Conservation (phyloP, 2,329 filamentous ascomycete species). For the Ceratocystis papillata region DNA sequence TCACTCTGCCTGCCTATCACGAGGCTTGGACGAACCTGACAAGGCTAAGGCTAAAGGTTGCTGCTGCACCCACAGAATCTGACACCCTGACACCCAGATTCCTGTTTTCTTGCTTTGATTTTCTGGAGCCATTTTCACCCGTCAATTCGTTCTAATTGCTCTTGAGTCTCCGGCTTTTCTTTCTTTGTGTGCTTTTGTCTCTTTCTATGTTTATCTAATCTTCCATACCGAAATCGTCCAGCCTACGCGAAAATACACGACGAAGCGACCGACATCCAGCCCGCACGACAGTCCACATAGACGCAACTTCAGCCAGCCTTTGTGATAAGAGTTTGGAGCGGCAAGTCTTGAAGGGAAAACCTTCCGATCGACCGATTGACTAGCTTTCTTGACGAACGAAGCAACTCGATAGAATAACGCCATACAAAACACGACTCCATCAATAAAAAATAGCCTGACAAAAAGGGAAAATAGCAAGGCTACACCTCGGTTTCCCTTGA, state of each 20-base stretch:
- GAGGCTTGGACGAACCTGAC: conserved; percentile 12
- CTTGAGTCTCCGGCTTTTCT: neutral
- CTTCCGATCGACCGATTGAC: neutral
- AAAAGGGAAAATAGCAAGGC: neutral
- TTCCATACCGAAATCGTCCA: neutral
- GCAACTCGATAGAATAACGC: neutral
- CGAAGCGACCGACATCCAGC: conserved; percentile 9
- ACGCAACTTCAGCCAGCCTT: neutral
- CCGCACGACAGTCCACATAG: neutral
- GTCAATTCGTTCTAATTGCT: neutral
- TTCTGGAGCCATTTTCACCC: neutral
- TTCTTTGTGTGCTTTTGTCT: neutral
- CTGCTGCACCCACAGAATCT: conserved; percentile 11
- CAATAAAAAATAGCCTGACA: neutral
- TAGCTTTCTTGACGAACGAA: neutral
- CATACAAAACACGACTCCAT: too few relatives aligned
- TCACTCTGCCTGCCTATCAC: conserved; percentile 5
- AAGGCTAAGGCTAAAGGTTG: neutral
- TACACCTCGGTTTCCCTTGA: neutral
- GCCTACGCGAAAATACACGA: neutral
- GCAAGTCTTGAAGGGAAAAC: neutral
- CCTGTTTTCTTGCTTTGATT: neutral
- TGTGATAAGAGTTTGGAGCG: neutral
- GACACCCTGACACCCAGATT: neutral
- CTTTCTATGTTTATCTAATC: neutral